Percentiles rank a stretch among this genome's conserved stretches.
These are phyloP conservation scores for Penicillium lagena DNA, from an alignment of 495 filamentous ascomycete species.

Conservation along the genomic window DNA sequence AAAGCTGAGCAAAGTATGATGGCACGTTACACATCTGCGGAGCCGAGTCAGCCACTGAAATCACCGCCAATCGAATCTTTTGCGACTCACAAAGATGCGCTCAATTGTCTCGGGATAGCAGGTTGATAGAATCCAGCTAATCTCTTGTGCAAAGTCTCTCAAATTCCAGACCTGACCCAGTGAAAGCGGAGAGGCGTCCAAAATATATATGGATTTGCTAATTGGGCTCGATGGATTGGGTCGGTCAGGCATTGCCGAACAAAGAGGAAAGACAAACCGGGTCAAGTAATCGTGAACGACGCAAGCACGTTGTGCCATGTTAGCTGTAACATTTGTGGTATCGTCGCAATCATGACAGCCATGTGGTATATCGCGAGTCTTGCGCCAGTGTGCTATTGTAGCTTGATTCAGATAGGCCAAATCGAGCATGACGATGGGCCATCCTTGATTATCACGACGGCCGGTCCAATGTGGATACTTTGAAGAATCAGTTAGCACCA, in stretches of 20 bases:
- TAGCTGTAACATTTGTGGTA: background rate
- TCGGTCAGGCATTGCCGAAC: slow-evolving; percentile 13
- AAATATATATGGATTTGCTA: slow-evolving; percentile 14
- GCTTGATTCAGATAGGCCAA: slow-evolving; percentile 9
- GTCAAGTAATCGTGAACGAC: slow-evolving; percentile 17
- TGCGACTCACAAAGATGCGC: slow-evolving; percentile 17
- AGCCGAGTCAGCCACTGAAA: background rate
- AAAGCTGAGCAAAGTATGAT: slow-evolving; percentile 16
- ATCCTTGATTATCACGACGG: slow-evolving; percentile 18
- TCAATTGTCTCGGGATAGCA: slow-evolving; percentile 27
- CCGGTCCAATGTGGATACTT: slow-evolving; percentile 34
- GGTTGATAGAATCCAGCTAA: slow-evolving; percentile 20
- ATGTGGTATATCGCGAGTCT: slow-evolving; percentile 4
- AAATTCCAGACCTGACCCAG: slow-evolving; percentile 23
- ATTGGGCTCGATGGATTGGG: slow-evolving; percentile 7
- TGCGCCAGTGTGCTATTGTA: slow-evolving; percentile 10
- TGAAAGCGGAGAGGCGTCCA: slow-evolving; percentile 16
- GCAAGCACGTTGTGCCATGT: slow-evolving; percentile 18
- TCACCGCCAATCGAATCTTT: background rate
- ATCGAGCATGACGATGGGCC: slow-evolving; percentile 22
- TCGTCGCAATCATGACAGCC: background rate
- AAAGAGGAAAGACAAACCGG: slow-evolving; percentile 26
- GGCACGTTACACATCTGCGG: slow-evolving; percentile 23
- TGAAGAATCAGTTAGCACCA: background rate
- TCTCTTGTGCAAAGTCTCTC: slow-evolving; percentile 14